phyloP scores from a whole-genome alignment of 1,139 yeast species.

The Protomyces arabidopsidicola region DNA sequence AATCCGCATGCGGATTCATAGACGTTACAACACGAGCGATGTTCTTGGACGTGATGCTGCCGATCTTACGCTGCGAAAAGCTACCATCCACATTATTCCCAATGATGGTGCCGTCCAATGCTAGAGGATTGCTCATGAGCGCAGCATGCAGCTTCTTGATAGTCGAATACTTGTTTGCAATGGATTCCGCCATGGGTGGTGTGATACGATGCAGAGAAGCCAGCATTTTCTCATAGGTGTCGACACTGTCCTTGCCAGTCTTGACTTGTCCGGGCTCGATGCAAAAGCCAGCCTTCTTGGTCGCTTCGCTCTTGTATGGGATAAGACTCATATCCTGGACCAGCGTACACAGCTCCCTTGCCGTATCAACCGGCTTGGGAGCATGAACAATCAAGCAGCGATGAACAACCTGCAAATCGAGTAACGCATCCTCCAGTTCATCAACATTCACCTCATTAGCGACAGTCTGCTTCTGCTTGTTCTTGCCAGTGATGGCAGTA shows the following conservation, averaged over 20 bases:
- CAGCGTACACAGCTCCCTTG: constrained; percentile 32
- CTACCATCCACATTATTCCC: constrained; percentile 16
- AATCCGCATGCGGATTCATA: neutral
- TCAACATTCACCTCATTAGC: constrained; percentile 21
- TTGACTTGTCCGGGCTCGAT: constrained; percentile 33
- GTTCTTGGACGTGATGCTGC: neutral
- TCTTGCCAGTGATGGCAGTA: neutral
- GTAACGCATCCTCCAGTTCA: constrained; percentile 30
- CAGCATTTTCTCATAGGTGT: constrained; percentile 31
- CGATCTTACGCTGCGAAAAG: neutral
- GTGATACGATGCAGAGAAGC: constrained; percentile 31
- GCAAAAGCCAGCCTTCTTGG: constrained; percentile 29
- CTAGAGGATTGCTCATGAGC: constrained; percentile 1
- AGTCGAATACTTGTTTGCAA: constrained; percentile 28
- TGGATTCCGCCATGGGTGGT: constrained; percentile 30
- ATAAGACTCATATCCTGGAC: constrained; percentile 33
- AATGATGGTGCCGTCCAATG: constrained; percentile 7
- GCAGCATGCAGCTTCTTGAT: constrained; percentile 11
- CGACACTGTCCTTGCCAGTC: constrained; percentile 30
- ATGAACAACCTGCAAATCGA: constrained; percentile 30
- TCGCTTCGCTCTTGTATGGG: constrained; percentile 31
- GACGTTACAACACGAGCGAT: neutral
- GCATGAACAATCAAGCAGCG: constrained; percentile 31
- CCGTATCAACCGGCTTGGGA: constrained; percentile 31
- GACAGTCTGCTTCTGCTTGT: neutral